phyloP scores from a whole-genome alignment of 306 rosid species.

The Cyamopsis tetragonoloba region DNA sequence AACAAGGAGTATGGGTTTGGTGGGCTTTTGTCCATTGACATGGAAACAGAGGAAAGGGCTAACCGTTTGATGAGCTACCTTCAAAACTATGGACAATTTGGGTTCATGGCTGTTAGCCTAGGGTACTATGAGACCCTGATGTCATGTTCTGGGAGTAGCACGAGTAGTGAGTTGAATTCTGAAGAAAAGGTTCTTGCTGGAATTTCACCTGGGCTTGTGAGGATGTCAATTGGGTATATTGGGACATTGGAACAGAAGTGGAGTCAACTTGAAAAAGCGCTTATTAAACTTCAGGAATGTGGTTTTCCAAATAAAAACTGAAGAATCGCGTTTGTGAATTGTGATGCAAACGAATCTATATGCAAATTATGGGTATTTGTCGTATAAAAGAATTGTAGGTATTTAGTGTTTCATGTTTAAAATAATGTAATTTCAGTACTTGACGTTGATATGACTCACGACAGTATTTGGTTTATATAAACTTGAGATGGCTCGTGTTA shows the following conservation, averaged over 20 bases:
- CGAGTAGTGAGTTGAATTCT: slow-evolving; percentile 68
- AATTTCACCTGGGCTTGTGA: slow-evolving; percentile 74
- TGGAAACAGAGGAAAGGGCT: slow-evolving; percentile 88
- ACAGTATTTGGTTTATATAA: too few species aligned
- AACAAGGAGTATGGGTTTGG: slow-evolving; percentile 78
- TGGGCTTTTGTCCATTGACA: slow-evolving; percentile 75
- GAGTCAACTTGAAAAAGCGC: slow-evolving; percentile 68
- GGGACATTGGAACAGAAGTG: slow-evolving; percentile 92
- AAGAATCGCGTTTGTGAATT: slow-evolving; percentile 8
- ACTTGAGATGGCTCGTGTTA: too few species aligned
- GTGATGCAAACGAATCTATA: too few species aligned
- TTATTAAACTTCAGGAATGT: slow-evolving; percentile 43
- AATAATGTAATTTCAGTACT: too few species aligned
- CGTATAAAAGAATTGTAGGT: too few species aligned
- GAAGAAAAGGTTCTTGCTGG: slow-evolving; percentile 72
- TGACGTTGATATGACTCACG: too few species aligned
- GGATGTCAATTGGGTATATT: slow-evolving; percentile 75
- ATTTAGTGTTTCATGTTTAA: too few species aligned
- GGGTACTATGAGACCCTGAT: slow-evolving; percentile 92
- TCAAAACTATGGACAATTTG: slow-evolving; percentile 73
- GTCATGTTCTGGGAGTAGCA: slow-evolving; percentile 91
- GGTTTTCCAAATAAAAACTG: slow-evolving; percentile 9
- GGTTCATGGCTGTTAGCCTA: slow-evolving; percentile 87
- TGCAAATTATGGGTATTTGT: too few species aligned
- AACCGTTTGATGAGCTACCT: slow-evolving; percentile 59